Conservation (phyloP, 345 rosid genomes). For the Euclidium syriacum region DNA sequence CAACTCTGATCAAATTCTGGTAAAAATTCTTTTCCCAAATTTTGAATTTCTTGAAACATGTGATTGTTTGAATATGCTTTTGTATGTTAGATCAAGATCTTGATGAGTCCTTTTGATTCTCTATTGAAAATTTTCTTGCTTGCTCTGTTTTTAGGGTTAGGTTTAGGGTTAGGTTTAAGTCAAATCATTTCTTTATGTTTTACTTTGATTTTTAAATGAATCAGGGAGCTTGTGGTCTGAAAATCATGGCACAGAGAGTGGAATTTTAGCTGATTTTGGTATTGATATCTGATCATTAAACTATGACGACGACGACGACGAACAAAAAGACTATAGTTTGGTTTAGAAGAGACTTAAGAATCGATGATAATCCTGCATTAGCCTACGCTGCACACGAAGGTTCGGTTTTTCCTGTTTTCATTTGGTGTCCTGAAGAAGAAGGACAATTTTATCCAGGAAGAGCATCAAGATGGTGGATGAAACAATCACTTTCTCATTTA, state of each 20-base stretch:
- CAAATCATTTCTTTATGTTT: background rate
- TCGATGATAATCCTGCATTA: conserved; percentile 98
- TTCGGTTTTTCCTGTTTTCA: conserved; percentile 63
- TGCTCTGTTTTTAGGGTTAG: background rate
- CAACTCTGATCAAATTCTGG: background rate
- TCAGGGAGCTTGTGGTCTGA: background rate
- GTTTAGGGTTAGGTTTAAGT: background rate
- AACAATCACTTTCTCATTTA: conserved; percentile 72
- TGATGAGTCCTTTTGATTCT: background rate
- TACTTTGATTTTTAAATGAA: background rate
- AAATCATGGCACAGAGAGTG: background rate
- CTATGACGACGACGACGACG: conserved; percentile 36
- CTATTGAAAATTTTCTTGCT: background rate
- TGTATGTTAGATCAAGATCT: background rate
- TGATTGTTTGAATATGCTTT: background rate
- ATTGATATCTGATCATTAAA: background rate
- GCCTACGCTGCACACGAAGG: conserved; percentile 85
- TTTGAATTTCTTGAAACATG: background rate
- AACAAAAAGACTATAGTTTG: conserved; percentile 70
- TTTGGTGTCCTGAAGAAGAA: conserved; percentile 94
- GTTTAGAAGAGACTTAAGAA: conserved; percentile 94
- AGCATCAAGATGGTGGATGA: conserved; percentile 97
- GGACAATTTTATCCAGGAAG: conserved; percentile 89
- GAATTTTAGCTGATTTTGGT: background rate
- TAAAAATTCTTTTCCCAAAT: background rate